Evolutionary conservation across 2,329 filamentous ascomycete genomes (phyloP).

Genomic region (Cordyceps farinosa): DNA sequence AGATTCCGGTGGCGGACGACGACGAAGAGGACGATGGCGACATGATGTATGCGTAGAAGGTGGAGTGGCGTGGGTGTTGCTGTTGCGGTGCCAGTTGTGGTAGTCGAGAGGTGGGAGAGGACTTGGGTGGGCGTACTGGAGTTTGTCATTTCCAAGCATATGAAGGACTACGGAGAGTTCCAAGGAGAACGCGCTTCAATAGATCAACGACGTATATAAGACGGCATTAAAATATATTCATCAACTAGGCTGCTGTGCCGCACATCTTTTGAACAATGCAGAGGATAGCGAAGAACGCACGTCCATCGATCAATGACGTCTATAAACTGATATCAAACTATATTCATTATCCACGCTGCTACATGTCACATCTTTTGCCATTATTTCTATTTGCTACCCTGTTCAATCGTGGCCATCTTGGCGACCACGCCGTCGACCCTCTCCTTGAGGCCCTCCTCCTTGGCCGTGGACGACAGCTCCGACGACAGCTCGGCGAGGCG

Average conservation of each 20-base stretch:
- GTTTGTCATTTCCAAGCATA: conserved; percentile 21
- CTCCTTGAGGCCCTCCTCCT: conserved; percentile 22
- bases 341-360: neutral
- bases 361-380: neutral
- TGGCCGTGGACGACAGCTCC: conserved; percentile 18
- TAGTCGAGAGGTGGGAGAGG: conserved; percentile 2
- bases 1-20: conserved; percentile 43
- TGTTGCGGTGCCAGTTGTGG: conserved; percentile 13
- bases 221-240: neutral
- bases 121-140: conserved; percentile 20
- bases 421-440: conserved; percentile 23
- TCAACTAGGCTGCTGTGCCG: no score
- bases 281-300: neutral
- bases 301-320: neutral
- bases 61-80: neutral
- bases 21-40: conserved; percentile 53
- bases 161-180: neutral
- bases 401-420: conserved; percentile 25
- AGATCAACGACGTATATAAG: neutral
- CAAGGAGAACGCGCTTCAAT: neutral
- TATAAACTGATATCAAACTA: neutral
- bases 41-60: conserved; percentile 38
- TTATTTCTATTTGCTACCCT: neutral
- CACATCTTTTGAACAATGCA: no score
- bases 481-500: conserved; percentile 25